Base-by-base conservation (phyloP, 2,329 filamentous ascomycete species). In the Hymenoscyphus linearis region DNA sequence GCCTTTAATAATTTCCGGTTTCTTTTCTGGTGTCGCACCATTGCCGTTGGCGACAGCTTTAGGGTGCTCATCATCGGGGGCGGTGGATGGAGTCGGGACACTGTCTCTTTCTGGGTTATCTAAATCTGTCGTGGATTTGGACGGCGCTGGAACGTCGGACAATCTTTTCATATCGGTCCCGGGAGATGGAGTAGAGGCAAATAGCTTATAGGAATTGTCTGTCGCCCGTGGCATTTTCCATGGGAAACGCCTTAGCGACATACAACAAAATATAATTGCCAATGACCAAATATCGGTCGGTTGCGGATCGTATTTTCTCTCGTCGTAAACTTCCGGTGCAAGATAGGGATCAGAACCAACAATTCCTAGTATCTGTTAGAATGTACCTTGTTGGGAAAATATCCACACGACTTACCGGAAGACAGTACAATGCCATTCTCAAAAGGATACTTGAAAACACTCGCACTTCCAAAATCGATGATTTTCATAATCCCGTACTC, bases 401-500 rank as follows among this genome's bases (percentile, higher is more conserved):
- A 16, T 18, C 12, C 1, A 52, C 22, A 22, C 44, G 56, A 76
- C 88, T 77, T 77, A 95, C 91, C 92, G 73, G 85, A 87, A 40
- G 92, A 90, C 52, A 88, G 80, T 14, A 95, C 90, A 61, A 93
- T 85, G 58, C 91, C 91, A 66, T 87, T 92, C 76, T 99, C 95
- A 71, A 99, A 98, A 0, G 95, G 95, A 80, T 99, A 99, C 70
- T 90, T 87, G 78, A 96, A 99, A 47, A 99, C 93, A 67, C 95
- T 93, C 0, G 95, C 93, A 77, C 93, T 98, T 27, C 95, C 95
- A 76, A 99, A 99, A 75, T 99, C 95, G 71, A 99, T 99, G 66
- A 99, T 90, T 76, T 99, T 99, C 92, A 99, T 96, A 69, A 99
- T 98, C 2, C 95, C 95, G 71, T 89, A 85, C 72, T 96, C 90